phyloP scores from a whole-genome alignment of 306 rosid genomes.

The Cucurbita moschata region DNA sequence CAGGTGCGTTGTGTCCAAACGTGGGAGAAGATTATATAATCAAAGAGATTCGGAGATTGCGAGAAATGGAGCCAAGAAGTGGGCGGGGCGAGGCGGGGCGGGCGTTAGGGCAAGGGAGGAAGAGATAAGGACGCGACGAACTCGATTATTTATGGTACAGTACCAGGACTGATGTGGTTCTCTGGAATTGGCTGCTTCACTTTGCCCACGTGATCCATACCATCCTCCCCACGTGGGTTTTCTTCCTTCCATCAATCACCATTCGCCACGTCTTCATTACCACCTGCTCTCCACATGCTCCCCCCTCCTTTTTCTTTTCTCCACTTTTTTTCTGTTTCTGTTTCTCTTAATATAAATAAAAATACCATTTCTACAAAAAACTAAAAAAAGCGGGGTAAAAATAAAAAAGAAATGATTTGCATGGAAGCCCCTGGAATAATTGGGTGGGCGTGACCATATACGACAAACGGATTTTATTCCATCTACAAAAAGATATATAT shows the following conservation, averaged over 20 bases:
- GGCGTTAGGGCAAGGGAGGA: neutral
- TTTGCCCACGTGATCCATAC: neutral
- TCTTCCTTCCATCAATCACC: neutral
- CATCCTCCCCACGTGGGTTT: neutral
- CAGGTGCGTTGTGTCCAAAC: no score
- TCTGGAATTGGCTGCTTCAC: neutral
- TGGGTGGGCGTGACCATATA: neutral
- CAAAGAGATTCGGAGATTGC: no score
- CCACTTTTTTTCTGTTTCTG: neutral
- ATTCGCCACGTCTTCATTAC: neutral
- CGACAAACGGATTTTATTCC: neutral
- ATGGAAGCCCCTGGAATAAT: neutral
- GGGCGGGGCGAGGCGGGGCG: neutral
- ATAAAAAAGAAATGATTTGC: neutral
- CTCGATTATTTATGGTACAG: conserved; percentile 1
- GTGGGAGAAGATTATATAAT: no score
- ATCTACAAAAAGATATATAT: neutral
- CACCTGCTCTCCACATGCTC: neutral
- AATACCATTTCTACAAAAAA: no score
- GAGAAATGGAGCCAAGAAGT: neutral
- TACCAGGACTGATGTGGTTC: neutral
- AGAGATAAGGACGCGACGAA: neutral
- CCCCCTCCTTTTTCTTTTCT: neutral
- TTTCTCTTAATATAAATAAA: no score
- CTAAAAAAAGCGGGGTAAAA: no score